These are phyloP conservation scores for Glomus cerebriforme DNA, from an alignment of 192 early-diverging fungal genomes.

Conservation along the genomic window DNA sequence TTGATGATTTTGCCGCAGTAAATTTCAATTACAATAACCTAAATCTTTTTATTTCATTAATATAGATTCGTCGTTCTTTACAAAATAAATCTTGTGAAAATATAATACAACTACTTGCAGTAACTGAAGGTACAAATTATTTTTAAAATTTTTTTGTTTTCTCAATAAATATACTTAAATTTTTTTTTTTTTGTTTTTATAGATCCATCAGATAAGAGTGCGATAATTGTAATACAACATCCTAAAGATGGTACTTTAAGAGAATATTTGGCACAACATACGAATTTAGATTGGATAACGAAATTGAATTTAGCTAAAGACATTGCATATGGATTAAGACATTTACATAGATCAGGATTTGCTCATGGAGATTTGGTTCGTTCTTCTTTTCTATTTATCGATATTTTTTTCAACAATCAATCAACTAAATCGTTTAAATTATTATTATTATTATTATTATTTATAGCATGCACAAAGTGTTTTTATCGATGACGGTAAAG, in stretches of 20 bases:
- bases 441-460: neutral
- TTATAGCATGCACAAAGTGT: conserved; percentile 12
- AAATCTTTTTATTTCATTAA: neutral
- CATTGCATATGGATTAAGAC: conserved; percentile 6
- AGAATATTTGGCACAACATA: conserved; percentile 1
- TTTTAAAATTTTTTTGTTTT: neutral
- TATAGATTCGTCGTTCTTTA: neutral
- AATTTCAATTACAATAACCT: no score
- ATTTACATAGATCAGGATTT: conserved; percentile 19
- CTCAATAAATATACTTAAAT: neutral
- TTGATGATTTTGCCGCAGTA: neutral
- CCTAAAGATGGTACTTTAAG: conserved; percentile 25
- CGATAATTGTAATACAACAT: conserved; percentile 18
- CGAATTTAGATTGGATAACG: neutral
- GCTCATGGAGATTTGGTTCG: conserved; percentile 24
- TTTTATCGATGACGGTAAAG: conserved; percentile 11
- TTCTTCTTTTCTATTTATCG: neutral
- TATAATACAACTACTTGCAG: neutral
- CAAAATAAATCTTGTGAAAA: neutral
- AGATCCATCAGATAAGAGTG: neutral
- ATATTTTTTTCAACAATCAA: neutral
- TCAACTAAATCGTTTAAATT: neutral
- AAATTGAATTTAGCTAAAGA: conserved; percentile 11
- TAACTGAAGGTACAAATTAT: neutral
- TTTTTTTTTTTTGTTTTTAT: neutral